Conservation (phyloP, 257 asterid species). For the Coffea eugenioides region DNA sequence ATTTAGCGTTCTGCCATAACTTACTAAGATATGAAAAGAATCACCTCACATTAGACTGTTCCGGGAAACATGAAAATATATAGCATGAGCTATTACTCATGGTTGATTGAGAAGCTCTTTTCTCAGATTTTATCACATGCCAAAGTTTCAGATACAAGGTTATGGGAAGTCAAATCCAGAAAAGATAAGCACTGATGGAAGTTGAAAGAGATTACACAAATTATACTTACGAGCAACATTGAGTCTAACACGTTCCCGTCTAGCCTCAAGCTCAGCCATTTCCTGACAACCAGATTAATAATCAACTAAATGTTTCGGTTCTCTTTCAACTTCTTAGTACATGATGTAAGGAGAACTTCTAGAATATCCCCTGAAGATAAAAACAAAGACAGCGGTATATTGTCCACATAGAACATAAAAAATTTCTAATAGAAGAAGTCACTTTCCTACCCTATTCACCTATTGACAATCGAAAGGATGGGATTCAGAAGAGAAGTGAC, state of each 20-base stretch:
- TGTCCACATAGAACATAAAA: too few relatives aligned
- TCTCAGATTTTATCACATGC: neutral
- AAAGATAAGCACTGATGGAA: neutral
- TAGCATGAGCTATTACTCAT: neutral
- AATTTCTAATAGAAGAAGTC: too few relatives aligned
- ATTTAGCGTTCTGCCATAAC: neutral
- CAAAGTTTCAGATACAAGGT: neutral
- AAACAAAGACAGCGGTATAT: too few relatives aligned
- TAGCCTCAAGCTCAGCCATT: conserved; percentile 83
- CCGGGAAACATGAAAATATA: neutral
- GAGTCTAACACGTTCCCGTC: conserved; percentile 75
- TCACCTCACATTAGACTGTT: neutral
- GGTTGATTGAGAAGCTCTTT: neutral
- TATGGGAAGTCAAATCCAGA: neutral
- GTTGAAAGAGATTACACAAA: conserved; percentile 2
- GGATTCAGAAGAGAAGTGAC: neutral
- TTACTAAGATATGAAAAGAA: neutral
- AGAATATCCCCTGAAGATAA: too few relatives aligned
- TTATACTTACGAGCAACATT: conserved; percentile 81
- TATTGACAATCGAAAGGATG: neutral
- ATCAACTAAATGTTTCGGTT: neutral
- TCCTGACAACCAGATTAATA: conserved; percentile 53
- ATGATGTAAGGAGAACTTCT: too few relatives aligned
- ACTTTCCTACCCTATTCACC: neutral
- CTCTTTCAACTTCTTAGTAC: neutral